These are phyloP conservation scores for Puya raimondii DNA, from an alignment of 176 grass and related monocot species.

Conservation along the genomic window DNA sequence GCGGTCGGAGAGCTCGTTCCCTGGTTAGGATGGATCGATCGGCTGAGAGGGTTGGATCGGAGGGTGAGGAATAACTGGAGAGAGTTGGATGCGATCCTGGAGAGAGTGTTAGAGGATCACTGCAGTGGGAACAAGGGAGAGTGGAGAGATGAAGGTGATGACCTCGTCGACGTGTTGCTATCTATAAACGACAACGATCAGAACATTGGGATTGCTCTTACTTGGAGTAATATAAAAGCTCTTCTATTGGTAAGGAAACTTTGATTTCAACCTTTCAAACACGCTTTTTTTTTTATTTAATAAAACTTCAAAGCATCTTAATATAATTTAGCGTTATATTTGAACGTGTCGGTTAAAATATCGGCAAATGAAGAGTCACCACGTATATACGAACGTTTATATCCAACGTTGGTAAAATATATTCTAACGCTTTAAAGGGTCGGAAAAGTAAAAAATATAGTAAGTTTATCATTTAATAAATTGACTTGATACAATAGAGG, in stretches of 20 bases:
- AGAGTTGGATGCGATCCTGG: slow-evolving; percentile 7
- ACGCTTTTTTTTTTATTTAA: no score
- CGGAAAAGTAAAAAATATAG: no score
- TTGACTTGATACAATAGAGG: no score
- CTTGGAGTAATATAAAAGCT: slow-evolving; percentile 34
- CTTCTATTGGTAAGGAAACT: slow-evolving; percentile 26
- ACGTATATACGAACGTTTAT: no score
- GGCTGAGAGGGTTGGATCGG: slow-evolving; percentile 9
- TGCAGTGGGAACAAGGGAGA: neutral
- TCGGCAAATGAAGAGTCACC: no score
- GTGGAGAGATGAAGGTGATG: neutral
- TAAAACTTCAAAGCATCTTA: no score
- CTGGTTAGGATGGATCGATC: slow-evolving; percentile 19
- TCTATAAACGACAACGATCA: slow-evolving; percentile 12
- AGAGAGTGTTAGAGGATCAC: slow-evolving; percentile 23
- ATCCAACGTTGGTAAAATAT: no score
- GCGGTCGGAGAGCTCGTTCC: slow-evolving; percentile 11
- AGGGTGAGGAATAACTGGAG: slow-evolving; percentile 9
- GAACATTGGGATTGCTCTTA: slow-evolving; percentile 1
- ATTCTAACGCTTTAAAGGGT: no score
- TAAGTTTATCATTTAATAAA: no score
- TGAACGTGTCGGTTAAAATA: no score
- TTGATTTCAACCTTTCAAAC: no score
- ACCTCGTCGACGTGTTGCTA: slow-evolving; percentile 24
- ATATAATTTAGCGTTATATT: no score